Evolutionary conservation across 2,329 filamentous ascomycete species (phyloP).

Genomic region (Thermomyces lanuginosus): DNA sequence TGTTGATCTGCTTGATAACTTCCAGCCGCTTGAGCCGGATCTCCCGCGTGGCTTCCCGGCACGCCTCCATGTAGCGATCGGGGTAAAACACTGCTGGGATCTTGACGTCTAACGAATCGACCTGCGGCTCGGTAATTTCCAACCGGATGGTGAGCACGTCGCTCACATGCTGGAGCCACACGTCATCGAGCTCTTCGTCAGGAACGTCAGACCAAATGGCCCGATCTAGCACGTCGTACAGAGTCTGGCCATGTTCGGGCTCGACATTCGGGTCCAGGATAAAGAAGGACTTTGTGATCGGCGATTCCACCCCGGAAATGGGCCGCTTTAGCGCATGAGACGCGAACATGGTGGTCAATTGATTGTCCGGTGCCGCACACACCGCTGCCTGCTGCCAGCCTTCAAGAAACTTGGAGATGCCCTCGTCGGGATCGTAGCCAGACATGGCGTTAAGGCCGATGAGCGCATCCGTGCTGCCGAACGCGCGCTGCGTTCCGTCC

Average conservation of each 20-base stretch:
- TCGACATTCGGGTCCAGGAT: slow-evolving; percentile 24
- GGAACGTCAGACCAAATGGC: slow-evolving; percentile 32
- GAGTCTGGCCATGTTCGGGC: slow-evolving; percentile 23
- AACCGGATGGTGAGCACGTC: slow-evolving; percentile 39
- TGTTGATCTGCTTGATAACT: slow-evolving; percentile 17
- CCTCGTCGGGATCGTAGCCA: slow-evolving; percentile 19
- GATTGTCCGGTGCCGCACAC: slow-evolving; percentile 24
- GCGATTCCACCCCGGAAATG: slow-evolving; percentile 14
- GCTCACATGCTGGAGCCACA: slow-evolving; percentile 33
- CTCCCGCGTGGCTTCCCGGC: slow-evolving; percentile 30
- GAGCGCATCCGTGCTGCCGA: slow-evolving; percentile 40
- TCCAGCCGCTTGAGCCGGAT: slow-evolving; percentile 28
- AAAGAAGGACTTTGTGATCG: slow-evolving; percentile 22
- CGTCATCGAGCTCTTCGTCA: slow-evolving; percentile 26
- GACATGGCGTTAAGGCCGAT: slow-evolving; percentile 25
- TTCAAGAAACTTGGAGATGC: slow-evolving; percentile 31
- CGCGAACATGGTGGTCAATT: slow-evolving; percentile 30
- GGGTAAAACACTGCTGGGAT: slow-evolving; percentile 40
- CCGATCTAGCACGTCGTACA: slow-evolving; percentile 40
- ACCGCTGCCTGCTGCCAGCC: slow-evolving; percentile 33
- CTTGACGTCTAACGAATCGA: slow-evolving; percentile 28
- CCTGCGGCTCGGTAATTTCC: slow-evolving; percentile 21
- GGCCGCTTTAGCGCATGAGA: slow-evolving; percentile 28
- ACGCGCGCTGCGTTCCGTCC: slow-evolving; percentile 40
- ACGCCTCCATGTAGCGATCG: slow-evolving; percentile 43